Conservation (phyloP, 345 rosid species). For the Brassica cretica region DNA sequence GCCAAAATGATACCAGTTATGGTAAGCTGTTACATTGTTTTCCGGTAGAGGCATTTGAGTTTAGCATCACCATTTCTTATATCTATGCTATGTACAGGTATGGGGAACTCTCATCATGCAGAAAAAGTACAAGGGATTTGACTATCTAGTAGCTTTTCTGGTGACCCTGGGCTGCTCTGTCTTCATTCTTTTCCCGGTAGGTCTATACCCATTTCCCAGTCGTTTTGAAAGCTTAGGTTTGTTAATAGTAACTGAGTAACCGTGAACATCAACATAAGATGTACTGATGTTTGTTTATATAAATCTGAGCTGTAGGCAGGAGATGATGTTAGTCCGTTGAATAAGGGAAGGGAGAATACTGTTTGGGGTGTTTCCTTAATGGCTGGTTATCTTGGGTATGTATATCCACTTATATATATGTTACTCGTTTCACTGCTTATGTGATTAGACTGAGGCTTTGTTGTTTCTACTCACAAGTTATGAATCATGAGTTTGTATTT, state of each 20-base stretch:
- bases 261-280: neutral
- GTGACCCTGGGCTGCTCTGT: constrained; percentile 68
- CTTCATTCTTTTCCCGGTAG: constrained; percentile 86
- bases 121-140: neutral
- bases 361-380: constrained; percentile 90
- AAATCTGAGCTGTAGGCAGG: constrained; percentile 60
- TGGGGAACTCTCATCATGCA: constrained; percentile 75
- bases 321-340: constrained; percentile 72
- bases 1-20: constrained; percentile 98
- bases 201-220: no score
- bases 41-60: neutral
- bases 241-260: neutral
- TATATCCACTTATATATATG: neutral
- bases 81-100: constrained; percentile 40
- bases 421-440: neutral
- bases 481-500: constrained; percentile 3
- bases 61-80: neutral
- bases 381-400: constrained; percentile 93
- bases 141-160: constrained; percentile 40
- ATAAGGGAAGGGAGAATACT: constrained; percentile 86
- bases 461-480: neutral
- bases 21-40: constrained; percentile 44
- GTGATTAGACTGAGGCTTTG: neutral
- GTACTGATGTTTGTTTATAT: constrained; percentile 19
- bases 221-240: no score